These are phyloP conservation scores for Blechomonas ayalai DNA, from an alignment of 208 protist species.

Conservation along the genomic window DNA sequence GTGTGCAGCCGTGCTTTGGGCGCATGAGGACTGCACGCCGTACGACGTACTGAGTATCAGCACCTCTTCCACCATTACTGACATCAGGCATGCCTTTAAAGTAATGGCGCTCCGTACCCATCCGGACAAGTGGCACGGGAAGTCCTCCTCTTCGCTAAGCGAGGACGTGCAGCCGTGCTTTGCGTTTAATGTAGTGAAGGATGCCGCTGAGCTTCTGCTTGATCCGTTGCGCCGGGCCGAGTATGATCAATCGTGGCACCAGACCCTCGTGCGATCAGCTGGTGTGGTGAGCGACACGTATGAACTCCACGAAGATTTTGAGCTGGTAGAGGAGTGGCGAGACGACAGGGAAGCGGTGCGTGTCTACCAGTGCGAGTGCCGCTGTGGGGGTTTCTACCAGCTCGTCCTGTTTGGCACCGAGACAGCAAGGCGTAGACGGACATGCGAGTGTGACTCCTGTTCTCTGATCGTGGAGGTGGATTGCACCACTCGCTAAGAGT, in stretches of 20 bases:
- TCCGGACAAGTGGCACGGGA: conserved; percentile 43
- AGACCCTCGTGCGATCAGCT: conserved; percentile 22
- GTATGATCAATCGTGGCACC: conserved; percentile 39
- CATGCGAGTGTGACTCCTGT: conserved; percentile 73
- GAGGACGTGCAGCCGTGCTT: background rate
- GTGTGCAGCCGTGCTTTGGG: conserved; percentile 8
- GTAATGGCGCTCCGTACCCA: conserved; percentile 56
- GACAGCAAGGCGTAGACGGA: background rate
- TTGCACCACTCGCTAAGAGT: too few relatives aligned
- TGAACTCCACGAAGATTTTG: conserved; percentile 45
- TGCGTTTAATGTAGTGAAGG: conserved; percentile 56
- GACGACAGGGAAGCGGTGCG: conserved; percentile 8
- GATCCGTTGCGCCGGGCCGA: conserved; percentile 37
- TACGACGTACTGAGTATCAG: conserved; percentile 54
- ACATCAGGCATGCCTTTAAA: conserved; percentile 62
- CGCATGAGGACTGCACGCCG: conserved; percentile 26
- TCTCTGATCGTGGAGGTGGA: conserved; percentile 69
- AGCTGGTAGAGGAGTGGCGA: conserved; percentile 11
- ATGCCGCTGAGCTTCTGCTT: conserved; percentile 56
- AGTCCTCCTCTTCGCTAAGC: background rate
- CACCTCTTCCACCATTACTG: conserved; percentile 19
- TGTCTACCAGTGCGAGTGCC: conserved; percentile 62
- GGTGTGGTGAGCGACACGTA: conserved; percentile 59
- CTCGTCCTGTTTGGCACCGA: conserved; percentile 21
- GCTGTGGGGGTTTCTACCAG: conserved; percentile 73